Base-by-base conservation (phyloP, 164 flowering plant genomes). In the Vitis labrusca region DNA sequence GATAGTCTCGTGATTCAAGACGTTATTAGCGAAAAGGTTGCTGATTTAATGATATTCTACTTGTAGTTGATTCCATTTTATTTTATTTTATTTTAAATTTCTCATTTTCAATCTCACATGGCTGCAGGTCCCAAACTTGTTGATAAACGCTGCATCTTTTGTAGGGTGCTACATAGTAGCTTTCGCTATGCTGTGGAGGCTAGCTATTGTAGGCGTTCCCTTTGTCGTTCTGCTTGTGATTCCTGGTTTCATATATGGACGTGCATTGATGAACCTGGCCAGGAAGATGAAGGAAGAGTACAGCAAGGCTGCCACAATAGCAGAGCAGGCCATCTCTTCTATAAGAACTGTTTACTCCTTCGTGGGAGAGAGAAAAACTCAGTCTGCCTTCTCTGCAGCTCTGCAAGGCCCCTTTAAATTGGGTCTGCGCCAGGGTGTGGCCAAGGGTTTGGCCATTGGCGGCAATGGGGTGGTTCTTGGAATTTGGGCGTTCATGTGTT, bases 331-430 rank as follows among this genome's bases (percentile, higher is more conserved):
- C 0, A 82, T 94, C 29, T 88, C 95, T 3, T 89, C 95, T 0
- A 72, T 94, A 6, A 70, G 99, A 58, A 94, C 97, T 0, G 99
- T 94, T 37, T 94, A 91, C 64, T 85, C 98, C 0, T 94, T 88
- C 66, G 97, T 81, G 0, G 94, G 94, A 0, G 99, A 91, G 66
- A 77, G 57, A 61, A 91, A 85, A 59, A 85, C 91, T 13, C 80
- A 82, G 29, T 59, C 62, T 0, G 81, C 79, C 3, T 94, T 85
- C 78, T 88, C 93, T 19, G 74, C 61, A 0, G 91, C 98, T 16
- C 76, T 94, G 8, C 75, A 88, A 61, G 90, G 88, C 6, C 80
- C 94, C 0, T 89, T 90, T 8, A 81, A 78, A 57, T 66, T 91
- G 51, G 99, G 99, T 2, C 49, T 87, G 51, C 83, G 70, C 63